Evolutionary conservation across 306 rosid genomes (phyloP), one percentile per base, ranked within the genome.

Genomic region (Acacia crassicarpa): DNA sequence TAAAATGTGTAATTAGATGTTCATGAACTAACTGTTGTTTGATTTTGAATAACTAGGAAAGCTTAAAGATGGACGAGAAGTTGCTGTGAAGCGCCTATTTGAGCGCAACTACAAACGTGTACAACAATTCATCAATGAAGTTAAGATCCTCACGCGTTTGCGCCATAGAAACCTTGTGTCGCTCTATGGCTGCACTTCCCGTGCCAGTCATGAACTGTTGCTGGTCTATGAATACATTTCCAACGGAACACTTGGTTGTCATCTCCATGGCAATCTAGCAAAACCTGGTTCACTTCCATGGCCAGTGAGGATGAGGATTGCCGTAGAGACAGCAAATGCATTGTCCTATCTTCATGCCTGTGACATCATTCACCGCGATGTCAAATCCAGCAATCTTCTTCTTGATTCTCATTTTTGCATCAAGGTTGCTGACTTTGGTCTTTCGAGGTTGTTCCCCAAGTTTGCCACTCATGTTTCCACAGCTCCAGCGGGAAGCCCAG

Each of bases 401-500:
- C 88, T 94, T 3, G 94, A 88, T 76, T 22, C 19, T 25, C 85
- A 83, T 35, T 91, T 88, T 45, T 74, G 87, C 1, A 89, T 90
- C 38, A 87, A 94, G 79, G 92, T 92, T 46, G 97, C 96, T 72
- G 98, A 94, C 51, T 94, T 92, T 62, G 98, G 98, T 44, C 89
- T 94, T 22, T 92, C 97, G 9, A 73, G 95, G 74, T 54, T 89
- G 62, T 84, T 91, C 78, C 95, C 98, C 2, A 49, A 40, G 10
- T 81, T 91, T 68, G 91, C 76, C 13, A 85, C 86, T n/a, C 97
- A 94, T 81, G 89, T 90, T 67, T 92, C 97, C 61, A 92, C 95
- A 14, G 84, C 91, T 72, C 97, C 98, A 61, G 97, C 91, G 65
- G 98, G 98, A 40, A 89, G 91, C 8, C 98, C 93, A 1, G 95